Percentiles rank a stretch among this genome's conserved stretches.
Evolutionary conservation across 2,329 filamentous ascomycete genomes (phyloP).

Genomic region (Stagonosporopsis rhizophila): DNA sequence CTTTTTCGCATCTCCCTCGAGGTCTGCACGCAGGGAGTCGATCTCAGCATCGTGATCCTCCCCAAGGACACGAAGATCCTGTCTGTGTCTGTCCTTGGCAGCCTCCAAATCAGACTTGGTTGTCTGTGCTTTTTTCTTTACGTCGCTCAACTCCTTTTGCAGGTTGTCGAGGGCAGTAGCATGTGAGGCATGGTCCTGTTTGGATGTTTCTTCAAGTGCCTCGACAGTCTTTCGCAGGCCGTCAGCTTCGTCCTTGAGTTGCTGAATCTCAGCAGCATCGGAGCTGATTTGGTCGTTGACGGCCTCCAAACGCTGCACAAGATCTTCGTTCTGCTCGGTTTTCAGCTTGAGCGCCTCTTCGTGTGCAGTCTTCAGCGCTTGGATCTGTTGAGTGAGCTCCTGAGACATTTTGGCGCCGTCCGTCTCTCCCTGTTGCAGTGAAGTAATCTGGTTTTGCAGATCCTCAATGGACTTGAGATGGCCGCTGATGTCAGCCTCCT

Average conservation of each 20-base stretch:
- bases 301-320: conserved; percentile 42
- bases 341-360: conserved; percentile 41
- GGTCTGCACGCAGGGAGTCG: conserved; percentile 44
- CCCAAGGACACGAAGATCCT: conserved; percentile 39
- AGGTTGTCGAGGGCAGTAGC: conserved; percentile 31
- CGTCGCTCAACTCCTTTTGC: conserved; percentile 36
- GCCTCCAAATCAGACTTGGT: conserved; percentile 41
- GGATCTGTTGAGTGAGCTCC: conserved; percentile 43
- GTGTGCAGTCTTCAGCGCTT: conserved; percentile 40
- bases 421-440: conserved; percentile 44
- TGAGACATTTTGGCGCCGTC: conserved; percentile 41
- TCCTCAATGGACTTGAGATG: conserved; percentile 43
- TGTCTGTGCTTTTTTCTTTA: conserved; percentile 33
- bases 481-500: conserved; percentile 39
- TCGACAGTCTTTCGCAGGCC: conserved; percentile 42
- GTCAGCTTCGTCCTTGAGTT: conserved; percentile 38
- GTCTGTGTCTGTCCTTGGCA: conserved; percentile 35
- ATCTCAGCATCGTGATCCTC: conserved; percentile 46
- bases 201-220: conserved; percentile 39
- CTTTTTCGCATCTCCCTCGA: conserved; percentile 47
- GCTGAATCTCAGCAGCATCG: conserved; percentile 38
- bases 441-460: conserved; percentile 43
- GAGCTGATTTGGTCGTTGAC: conserved; percentile 44
- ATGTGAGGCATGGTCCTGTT: conserved; percentile 38
- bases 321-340: conserved; percentile 41